Base-by-base conservation (phyloP, 441 rosid species). In the Euphorbia schlechtendalii region DNA sequence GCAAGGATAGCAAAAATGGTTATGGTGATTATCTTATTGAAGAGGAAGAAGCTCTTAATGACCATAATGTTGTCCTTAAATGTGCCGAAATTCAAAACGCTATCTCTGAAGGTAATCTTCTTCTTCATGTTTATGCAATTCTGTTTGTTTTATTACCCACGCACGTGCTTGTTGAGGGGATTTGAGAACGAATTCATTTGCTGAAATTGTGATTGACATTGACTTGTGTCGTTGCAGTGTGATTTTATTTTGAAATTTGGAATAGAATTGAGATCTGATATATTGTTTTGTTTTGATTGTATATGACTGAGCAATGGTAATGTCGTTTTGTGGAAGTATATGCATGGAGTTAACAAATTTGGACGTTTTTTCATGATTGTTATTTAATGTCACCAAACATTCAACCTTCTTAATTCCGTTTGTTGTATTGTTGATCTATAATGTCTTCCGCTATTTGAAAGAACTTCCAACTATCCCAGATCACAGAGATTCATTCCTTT, bases 41-140 rank as follows among this genome's bases (percentile, higher is more conserved):
- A 64, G 98, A 92, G 62, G 96, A 89, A 57, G 98, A 92, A 67
- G 92, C 89, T 3, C 64, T 92, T 24, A 84, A 92, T 67, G 93
- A 89, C 56, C 87, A 87, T 69, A 81, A 61, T 74, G 90, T 86
- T 59, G 93, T 89, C 53, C 70, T 78, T 64, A 89, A 82, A 69
- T 89, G 96, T 58, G 87, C 89, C 17, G 98, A 87, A 63, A 89
- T 92, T 28, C 96, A 92, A 65, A 82, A 48, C 65, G 98, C 94
- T 72, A 92, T 92, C 17, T 87, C 96, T 1, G 96, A 87, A 81
- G 96, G 95, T 90, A 69, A 46, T 18, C 43, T 53, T 30, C 22
- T 17, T 40, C 20, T 57, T 8, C 28, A 18, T 52, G 24, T 51
- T 32, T 12, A 11, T 12, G n/a, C n/a, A n/a, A n/a, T n/a, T 17